Evolutionary conservation across 2,329 filamentous ascomycete species (phyloP), one percentile per base, ranked within the genome.

Genomic region (Phaeoacremonium minimum): DNA sequence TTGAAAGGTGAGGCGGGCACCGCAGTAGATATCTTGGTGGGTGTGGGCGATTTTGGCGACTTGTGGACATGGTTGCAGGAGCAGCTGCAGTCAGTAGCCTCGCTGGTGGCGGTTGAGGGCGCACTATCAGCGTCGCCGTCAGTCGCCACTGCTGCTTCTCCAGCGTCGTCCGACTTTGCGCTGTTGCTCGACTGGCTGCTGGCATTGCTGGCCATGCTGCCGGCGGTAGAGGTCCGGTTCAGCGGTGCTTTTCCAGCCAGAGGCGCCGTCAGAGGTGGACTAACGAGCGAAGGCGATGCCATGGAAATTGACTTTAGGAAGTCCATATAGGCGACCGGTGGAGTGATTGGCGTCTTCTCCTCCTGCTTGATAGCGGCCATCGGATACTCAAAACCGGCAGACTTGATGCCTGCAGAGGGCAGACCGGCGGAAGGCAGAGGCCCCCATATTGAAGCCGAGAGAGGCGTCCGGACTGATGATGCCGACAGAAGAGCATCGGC

Each of bases 261-360:
- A 4, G 55, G 53, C 32, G 55, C 46, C 18, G 54, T 50, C 30
- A 40, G 37, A 9, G 38, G 65, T 28, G 81, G 75, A 38, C 50
- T 52, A 32, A 77, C 70, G 32, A 77, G 45, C 16, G 45, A 64
- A 7, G 86, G 85, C 45, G 83, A 88, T 55, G 81, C 78, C 40
- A 89, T 71, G 14, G 83, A 83, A 64, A 94, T 80, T 42, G 83
- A 81, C 64, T 89, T 91, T 45, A 97, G 80, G 56, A 96, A 97
- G 55, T 97, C 89, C 48, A 87, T 84, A 58, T 97, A 97, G 40
- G 91, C 90, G 15, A 77, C 72, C 4, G 91, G 91, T 35, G 91
- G 91, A 35, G 86, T 94, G 59, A 97, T 95, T 33, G 90, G 90
- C 5, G 90, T 96, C 64, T 81, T 84, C 40, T 80, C 63, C 48